A percentile compares a stretch with the other conserved stretches of the same genome.
These are phyloP conservation scores for Porcisia deanei DNA, from an alignment of 208 protist species.

Conservation along the genomic window DNA sequence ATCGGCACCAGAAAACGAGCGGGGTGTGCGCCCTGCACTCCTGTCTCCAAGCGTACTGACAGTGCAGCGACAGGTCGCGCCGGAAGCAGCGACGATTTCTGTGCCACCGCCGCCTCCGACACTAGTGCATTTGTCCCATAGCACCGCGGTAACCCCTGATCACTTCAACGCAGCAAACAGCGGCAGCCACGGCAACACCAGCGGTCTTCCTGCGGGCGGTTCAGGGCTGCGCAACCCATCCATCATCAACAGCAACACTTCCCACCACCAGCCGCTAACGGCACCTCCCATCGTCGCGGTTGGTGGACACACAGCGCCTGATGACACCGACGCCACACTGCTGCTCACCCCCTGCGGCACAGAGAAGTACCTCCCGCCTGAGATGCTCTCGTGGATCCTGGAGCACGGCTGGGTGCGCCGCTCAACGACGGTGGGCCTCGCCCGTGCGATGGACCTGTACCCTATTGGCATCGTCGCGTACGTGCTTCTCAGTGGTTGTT, in stretches of 20 bases:
- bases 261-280: background rate
- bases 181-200: background rate
- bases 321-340: constrained; percentile 42
- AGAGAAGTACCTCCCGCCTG: constrained; percentile 77
- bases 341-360: constrained; percentile 77
- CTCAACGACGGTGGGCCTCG: constrained; percentile 45
- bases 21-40: background rate
- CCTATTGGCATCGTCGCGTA: constrained; percentile 77
- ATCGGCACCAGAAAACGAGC: background rate
- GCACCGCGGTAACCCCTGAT: background rate
- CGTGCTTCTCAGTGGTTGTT: constrained; percentile 82
- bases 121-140: background rate
- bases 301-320: background rate
- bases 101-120: background rate
- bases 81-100: background rate
- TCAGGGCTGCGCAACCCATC: background rate
- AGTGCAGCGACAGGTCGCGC: background rate
- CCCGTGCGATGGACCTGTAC: constrained; percentile 74
- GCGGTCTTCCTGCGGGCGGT: background rate
- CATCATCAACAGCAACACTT: background rate
- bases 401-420: constrained; percentile 44
- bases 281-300: background rate
- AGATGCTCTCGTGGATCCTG: constrained; percentile 75
- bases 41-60: constrained; percentile 8
- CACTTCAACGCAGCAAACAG: background rate